These are phyloP conservation scores for Cicer judaicum DNA, from an alignment of 306 rosid species.

Conservation along the genomic window DNA sequence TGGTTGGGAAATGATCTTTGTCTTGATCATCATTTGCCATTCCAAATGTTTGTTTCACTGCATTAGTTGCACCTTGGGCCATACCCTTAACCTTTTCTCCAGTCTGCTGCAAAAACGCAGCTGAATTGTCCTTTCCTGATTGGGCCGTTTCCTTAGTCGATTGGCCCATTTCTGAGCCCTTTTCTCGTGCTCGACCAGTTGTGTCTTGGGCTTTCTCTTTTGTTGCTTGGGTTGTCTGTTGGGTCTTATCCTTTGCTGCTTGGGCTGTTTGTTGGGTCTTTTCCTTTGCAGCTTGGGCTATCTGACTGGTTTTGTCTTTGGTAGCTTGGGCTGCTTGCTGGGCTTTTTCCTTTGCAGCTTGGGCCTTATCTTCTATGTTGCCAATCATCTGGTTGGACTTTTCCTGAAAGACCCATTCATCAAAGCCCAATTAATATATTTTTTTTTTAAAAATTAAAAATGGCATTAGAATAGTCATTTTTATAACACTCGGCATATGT, in stretches of 20 bases:
- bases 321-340: too few relatives aligned
- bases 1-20: background rate
- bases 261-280: conserved; percentile 34
- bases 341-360: too few relatives aligned
- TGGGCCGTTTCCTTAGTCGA: conserved; percentile 43
- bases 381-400: conserved; percentile 56
- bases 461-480: too few relatives aligned
- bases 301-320: too few relatives aligned
- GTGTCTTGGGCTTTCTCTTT: conserved; percentile 47
- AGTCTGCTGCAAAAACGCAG: conserved; percentile 56
- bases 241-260: conserved; percentile 43
- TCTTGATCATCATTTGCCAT: conserved; percentile 45
- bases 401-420: conserved; percentile 44
- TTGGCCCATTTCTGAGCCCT: conserved; percentile 49
- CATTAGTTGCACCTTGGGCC: conserved; percentile 58
- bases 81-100: conserved; percentile 64
- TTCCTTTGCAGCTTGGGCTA: too few relatives aligned
- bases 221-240: conserved; percentile 37
- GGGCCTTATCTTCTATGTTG: conserved; percentile 47
- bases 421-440: too few relatives aligned
- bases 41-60: conserved; percentile 65
- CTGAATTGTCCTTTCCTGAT: conserved; percentile 43
- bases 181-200: conserved; percentile 25
- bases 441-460: too few relatives aligned
- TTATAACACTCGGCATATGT: too few relatives aligned